phyloP scores from a whole-genome alignment of 208 protist species.

The Angomonas ambiguus region DNA sequence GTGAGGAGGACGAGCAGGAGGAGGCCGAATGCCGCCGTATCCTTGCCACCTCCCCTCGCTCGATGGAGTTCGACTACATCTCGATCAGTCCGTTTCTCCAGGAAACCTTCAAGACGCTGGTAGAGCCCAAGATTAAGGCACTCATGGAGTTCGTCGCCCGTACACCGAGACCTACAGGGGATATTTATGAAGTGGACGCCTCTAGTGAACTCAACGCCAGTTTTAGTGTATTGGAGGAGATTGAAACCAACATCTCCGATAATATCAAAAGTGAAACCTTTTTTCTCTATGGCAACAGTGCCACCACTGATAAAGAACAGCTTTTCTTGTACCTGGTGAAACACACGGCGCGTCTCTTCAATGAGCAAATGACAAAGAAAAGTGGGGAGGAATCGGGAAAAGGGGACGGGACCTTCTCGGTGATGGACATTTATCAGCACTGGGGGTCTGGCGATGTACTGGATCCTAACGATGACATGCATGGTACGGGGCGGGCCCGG shows the following conservation, averaged over 20 bases:
- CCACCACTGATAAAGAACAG: not conserved
- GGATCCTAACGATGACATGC: constrained; percentile 18
- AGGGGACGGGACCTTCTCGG: constrained; percentile 20
- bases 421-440: constrained; percentile 37
- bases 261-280: constrained; percentile 9
- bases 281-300: constrained; percentile 3
- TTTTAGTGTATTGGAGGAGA: constrained; percentile 2
- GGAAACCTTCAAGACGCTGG: not conserved
- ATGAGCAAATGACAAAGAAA: not conserved
- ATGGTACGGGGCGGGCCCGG: not conserved
- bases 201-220: not conserved
- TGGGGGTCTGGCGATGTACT: constrained; percentile 44
- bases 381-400: not conserved
- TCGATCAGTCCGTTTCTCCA: not conserved
- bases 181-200: not conserved
- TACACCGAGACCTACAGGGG: not conserved
- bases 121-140: not conserved
- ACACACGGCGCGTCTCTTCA: not conserved
- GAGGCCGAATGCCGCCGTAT: not conserved
- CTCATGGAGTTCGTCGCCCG: constrained; percentile 2
- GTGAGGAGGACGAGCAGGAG: not conserved
- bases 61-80: constrained; percentile 7
- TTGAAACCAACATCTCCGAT: constrained; percentile 6
- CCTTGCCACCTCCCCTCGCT: not conserved
- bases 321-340: not conserved